Percentiles rank a stretch among this genome's conserved stretches.
phyloP scores from a whole-genome alignment of 805 yeast genomes.

The Komagataella mondaviorum region DNA sequence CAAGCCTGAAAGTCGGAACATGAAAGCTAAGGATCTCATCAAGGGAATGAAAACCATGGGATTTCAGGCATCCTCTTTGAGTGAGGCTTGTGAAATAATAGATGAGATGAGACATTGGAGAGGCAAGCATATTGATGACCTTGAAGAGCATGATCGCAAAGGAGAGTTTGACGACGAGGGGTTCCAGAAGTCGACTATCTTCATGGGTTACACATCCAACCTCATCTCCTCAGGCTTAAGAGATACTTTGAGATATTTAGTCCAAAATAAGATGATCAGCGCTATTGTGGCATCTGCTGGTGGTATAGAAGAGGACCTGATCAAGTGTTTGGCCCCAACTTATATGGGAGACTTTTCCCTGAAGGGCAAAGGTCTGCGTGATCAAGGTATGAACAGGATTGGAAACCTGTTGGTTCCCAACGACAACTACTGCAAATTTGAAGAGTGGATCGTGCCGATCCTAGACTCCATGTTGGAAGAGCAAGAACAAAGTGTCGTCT shows the following conservation, averaged over 20 bases:
- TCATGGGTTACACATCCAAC: slow-evolving; percentile 94
- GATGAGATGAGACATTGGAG: slow-evolving; percentile 90
- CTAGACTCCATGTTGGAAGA: slow-evolving; percentile 80
- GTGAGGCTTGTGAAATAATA: slow-evolving; percentile 84
- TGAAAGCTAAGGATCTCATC: slow-evolving; percentile 69
- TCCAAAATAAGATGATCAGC: slow-evolving; percentile 87
- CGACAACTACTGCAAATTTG: slow-evolving; percentile 94
- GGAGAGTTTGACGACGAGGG: slow-evolving; percentile 74
- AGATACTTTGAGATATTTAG: slow-evolving; percentile 79
- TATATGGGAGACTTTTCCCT: slow-evolving; percentile 83
- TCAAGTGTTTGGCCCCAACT: slow-evolving; percentile 94
- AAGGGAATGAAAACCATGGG: slow-evolving; percentile 90
- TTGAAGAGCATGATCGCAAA: slow-evolving; percentile 56
- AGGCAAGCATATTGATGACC: slow-evolving; percentile 59
- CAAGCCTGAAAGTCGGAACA: slow-evolving; percentile 57
- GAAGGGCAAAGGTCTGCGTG: slow-evolving; percentile 73
- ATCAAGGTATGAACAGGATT: slow-evolving; percentile 93
- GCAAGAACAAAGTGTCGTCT: slow-evolving; percentile 55
- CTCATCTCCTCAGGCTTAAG: slow-evolving; percentile 90
- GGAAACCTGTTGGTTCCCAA: slow-evolving; percentile 96
- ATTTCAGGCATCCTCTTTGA: slow-evolving; percentile 83
- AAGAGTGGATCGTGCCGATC: slow-evolving; percentile 97
- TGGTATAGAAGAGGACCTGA: slow-evolving; percentile 94
- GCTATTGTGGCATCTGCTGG: slow-evolving; percentile 98
- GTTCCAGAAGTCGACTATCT: slow-evolving; percentile 75